Evolutionary conservation across 805 yeast species (phyloP).

Genomic region (Candida maltosa): DNA sequence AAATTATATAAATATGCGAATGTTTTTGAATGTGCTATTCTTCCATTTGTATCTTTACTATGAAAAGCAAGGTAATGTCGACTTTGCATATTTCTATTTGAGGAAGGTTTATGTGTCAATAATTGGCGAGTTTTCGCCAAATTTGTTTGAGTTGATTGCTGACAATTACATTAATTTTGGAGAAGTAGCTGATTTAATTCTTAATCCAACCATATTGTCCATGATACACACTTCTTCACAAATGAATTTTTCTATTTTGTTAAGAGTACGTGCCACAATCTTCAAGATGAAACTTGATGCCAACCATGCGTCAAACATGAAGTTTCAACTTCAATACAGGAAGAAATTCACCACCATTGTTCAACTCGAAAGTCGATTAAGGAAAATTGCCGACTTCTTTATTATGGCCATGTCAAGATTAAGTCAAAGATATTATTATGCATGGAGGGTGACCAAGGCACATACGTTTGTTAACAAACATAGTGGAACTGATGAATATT

Average conservation of each 20-base stretch:
- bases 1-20: conserved; percentile 22
- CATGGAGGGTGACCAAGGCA: conserved; percentile 66
- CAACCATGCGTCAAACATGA: conserved; percentile 18
- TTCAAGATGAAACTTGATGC: conserved; percentile 15
- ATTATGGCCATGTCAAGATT: conserved; percentile 35
- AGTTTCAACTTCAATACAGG: conserved; percentile 15
- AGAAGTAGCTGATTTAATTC: conserved; percentile 33
- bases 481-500: conserved; percentile 26
- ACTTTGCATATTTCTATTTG: conserved; percentile 31
- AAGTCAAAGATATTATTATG: conserved; percentile 59
- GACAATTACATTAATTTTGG: conserved; percentile 38
- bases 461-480: conserved; percentile 39
- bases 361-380: conserved; percentile 19
- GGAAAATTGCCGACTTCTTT: conserved; percentile 16
- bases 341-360: conserved; percentile 19
- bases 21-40: conserved; percentile 25
- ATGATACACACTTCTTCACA: conserved; percentile 26
- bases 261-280: conserved; percentile 21
- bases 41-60: conserved; percentile 38
- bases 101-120: conserved; percentile 23
- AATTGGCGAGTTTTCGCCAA: conserved; percentile 28
- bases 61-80: conserved; percentile 23
- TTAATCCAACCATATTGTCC: conserved; percentile 36
- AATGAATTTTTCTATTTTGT: conserved; percentile 19
- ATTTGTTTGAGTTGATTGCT: conserved; percentile 25